Evolutionary conservation across 805 yeast genomes (phyloP), one percentile per base, ranked within the genome.

Genomic region (Candida vartiovaarae): DNA sequence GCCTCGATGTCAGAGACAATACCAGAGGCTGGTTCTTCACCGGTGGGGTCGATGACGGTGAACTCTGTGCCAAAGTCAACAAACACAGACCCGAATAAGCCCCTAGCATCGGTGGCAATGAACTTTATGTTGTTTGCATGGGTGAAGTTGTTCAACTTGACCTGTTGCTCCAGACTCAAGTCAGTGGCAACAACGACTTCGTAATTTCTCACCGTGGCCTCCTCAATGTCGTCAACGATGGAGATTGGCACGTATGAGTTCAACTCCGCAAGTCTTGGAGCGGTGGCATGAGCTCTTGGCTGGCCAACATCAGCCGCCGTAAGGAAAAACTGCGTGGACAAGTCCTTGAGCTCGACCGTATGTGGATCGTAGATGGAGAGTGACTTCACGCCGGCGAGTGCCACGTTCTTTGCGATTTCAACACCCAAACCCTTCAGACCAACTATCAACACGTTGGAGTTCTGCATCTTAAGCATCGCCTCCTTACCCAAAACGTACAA

Each of bases 381-480:
- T 7, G 95, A 82, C 68, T 93, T 93, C 55, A 93, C 99, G 58
- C 99, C 99, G 3, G 99, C 99, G 33, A 93, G 72, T 0, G 96
- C 95, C 44, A 93, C 88, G 65, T 93, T 93, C 67, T 93, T 93
- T 25, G 99, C 97, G 45, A 93, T 88, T 67, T 93, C 99, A 36
- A 87, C 76, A 58, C 99, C 99, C 39, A 93, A 70, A 39, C 99
- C 99, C 60, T 80, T 82, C 44, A 91, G 70, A 4, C 99, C 99
- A 50, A 90, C 78, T 39, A 93, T 74, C 40, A 93, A 75, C n/a
- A 93, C 96, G 56, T 85, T 88, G 26, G 98, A 89, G 52, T 78
- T 74, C 57, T 90, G 96, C 97, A 93, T 86, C 64, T 88, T 86
- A 56, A 90, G 71, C 99, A 93, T 93, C 41, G 99, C 99, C 53